Conservation (phyloP, 805 yeast genomes). For the Barnettozyma wickerhamii region DNA sequence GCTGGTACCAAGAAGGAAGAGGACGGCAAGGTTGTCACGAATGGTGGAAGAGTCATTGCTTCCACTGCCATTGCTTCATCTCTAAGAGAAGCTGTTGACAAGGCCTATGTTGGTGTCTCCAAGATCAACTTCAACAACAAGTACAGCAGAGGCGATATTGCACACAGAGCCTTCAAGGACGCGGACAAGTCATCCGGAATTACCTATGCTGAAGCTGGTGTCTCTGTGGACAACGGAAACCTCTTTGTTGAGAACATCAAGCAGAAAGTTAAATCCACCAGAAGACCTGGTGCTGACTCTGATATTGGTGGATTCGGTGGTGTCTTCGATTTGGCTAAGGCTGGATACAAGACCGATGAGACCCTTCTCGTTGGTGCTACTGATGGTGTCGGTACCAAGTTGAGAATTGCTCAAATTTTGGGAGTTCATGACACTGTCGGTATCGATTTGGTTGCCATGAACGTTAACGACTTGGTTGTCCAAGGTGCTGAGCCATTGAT, state of each 20-base stretch:
- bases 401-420: conserved; percentile 88
- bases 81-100: conserved; percentile 74
- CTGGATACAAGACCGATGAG: conserved; percentile 74
- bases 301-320: conserved; percentile 99
- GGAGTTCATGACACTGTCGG: conserved; percentile 96
- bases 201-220: conserved; percentile 96
- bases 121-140: conserved; percentile 67
- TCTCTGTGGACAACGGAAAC: conserved; percentile 95
- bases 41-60: conserved; percentile 97
- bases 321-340: conserved; percentile 80
- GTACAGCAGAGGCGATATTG: conserved; percentile 90
- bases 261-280: conserved; percentile 84
- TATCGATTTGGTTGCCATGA: conserved; percentile 98
- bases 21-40: conserved; percentile 64
- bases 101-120: conserved; percentile 82
- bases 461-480: conserved; percentile 94
- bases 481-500: conserved; percentile 98
- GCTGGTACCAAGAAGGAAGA: conserved; percentile 83
- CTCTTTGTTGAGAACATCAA: conserved; percentile 85
- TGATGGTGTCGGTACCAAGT: conserved; percentile 98
- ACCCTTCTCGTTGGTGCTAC: conserved; percentile 95
- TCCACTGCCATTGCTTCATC: conserved; percentile 80
- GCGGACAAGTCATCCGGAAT: conserved; percentile 36
- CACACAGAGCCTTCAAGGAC: conserved; percentile 88
- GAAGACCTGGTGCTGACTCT: conserved; percentile 94